Conservation (phyloP, 2,329 filamentous ascomycete species). For the Chalaropsis thielavioides region DNA sequence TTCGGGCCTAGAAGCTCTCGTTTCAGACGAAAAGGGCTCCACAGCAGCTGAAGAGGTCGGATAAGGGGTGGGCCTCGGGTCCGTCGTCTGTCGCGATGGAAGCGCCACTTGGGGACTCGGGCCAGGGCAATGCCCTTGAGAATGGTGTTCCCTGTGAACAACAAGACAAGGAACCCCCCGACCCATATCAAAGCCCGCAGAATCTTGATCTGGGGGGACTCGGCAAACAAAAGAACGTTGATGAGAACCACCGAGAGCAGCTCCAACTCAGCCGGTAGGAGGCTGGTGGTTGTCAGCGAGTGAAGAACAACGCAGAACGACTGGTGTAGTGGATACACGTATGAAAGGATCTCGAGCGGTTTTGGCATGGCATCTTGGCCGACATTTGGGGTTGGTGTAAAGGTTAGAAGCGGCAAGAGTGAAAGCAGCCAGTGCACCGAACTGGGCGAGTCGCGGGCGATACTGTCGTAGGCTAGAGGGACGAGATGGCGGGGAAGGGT, state of each 20-base stretch:
- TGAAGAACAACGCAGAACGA: conserved; percentile 58
- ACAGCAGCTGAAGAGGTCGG: conserved; percentile 5
- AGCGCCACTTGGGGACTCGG: conserved; percentile 81
- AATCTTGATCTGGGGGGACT: conserved; percentile 70
- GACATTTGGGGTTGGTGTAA: conserved; percentile 3
- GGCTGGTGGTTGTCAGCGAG: conserved; percentile 74
- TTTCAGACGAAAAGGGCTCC: conserved; percentile 12
- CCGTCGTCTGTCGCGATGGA: conserved; percentile 40
- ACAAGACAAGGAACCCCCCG: conserved; percentile 62
- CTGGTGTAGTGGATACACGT: conserved; percentile 69
- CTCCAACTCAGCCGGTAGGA: conserved; percentile 76
- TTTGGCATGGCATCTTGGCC: background rate
- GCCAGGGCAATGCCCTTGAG: conserved; percentile 75
- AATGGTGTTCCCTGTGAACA: conserved; percentile 59
- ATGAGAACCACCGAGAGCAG: conserved; percentile 71
- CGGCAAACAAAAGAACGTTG: conserved; percentile 62
- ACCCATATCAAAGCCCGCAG: conserved; percentile 75
- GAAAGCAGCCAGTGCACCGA: conserved; percentile 67
- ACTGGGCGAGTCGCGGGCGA: background rate
- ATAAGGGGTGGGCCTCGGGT: background rate
- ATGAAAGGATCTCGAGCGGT: conserved; percentile 8
- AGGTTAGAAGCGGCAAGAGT: conserved; percentile 45
- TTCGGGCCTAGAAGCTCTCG: conserved; percentile 18
- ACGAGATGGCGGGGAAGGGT: conserved; percentile 61
- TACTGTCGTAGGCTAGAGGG: conserved; percentile 33